Conservation (phyloP, 768 basidiomycete genomes). For the Boletus edulis region DNA sequence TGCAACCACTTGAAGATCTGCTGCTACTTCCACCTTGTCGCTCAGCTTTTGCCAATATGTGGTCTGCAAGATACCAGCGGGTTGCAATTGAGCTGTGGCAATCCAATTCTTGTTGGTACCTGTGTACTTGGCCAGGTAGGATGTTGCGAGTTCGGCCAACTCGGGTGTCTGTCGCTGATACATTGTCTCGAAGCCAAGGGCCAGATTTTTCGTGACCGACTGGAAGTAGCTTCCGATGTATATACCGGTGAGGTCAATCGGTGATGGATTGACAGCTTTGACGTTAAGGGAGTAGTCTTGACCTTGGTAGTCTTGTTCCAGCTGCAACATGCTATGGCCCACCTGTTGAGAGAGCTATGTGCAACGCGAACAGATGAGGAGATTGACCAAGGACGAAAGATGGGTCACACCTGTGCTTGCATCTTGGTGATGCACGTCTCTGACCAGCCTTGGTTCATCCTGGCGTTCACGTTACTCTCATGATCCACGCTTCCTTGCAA, state of each 20-base stretch:
- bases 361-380: slow-evolving; percentile 11
- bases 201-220: slow-evolving; percentile 86
- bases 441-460: slow-evolving; percentile 89
- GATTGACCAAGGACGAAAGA: neutral
- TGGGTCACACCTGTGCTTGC: slow-evolving; percentile 72
- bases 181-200: slow-evolving; percentile 82
- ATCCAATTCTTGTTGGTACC: slow-evolving; percentile 78
- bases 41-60: slow-evolving; percentile 97
- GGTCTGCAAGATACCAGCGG: slow-evolving; percentile 78
- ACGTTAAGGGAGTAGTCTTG: slow-evolving; percentile 81
- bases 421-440: slow-evolving; percentile 75
- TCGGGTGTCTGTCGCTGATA: slow-evolving; percentile 77
- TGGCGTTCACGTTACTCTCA: slow-evolving; percentile 85
- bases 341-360: slow-evolving; percentile 67
- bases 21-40: slow-evolving; percentile 96
- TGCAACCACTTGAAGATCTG: slow-evolving; percentile 83
- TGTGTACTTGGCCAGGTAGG: slow-evolving; percentile 81
- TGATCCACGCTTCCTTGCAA: slow-evolving; percentile 94
- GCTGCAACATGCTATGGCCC: slow-evolving; percentile 87
- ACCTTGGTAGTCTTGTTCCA: slow-evolving; percentile 94
- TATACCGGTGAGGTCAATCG: slow-evolving; percentile 84
- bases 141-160: slow-evolving; percentile 65
- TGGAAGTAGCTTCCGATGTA: slow-evolving; percentile 92
- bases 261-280: slow-evolving; percentile 91
- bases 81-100: slow-evolving; percentile 87